A percentile compares a stretch with the other conserved stretches of the same genome.
These are phyloP conservation scores for Euphorbia tirucalli DNA, from an alignment of 345 rosid genomes.

Conservation along the genomic window DNA sequence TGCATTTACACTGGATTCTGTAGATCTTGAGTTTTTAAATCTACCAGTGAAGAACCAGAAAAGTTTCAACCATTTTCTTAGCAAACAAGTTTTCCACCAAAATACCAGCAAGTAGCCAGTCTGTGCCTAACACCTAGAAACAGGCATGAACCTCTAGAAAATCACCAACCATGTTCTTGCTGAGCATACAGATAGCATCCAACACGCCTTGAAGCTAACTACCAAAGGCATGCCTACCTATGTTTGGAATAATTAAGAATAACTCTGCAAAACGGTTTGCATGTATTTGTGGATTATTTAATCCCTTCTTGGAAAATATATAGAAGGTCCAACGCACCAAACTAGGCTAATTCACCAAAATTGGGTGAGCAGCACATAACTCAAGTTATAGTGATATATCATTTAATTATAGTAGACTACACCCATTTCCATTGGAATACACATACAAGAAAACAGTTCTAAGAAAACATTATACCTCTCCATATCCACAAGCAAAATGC, in stretches of 20 bases:
- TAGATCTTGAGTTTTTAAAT: not conserved
- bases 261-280: not conserved
- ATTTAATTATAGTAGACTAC: not conserved
- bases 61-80: not conserved
- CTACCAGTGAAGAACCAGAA: not conserved
- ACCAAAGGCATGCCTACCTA: not conserved
- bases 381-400: not conserved
- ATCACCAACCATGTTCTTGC: not conserved
- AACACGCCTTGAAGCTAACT: not conserved
- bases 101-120: not conserved
- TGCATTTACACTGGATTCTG: not conserved
- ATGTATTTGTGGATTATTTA: not conserved
- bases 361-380: not conserved
- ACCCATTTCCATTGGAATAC: not conserved
- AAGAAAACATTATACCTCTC: slow-evolving; percentile 64
- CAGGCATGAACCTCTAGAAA: not conserved
- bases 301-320: not conserved
- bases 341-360: not conserved
- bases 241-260: too few relatives aligned
- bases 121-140: not conserved
- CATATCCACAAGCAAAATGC: slow-evolving; percentile 98
- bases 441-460: not conserved
- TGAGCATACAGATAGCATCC: not conserved
- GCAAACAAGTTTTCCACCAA: not conserved
- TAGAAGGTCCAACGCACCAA: not conserved